Percentiles rank a stretch among this genome's conserved stretches.
These are phyloP conservation scores for Parascedosporium putredinis DNA, from an alignment of 2,329 filamentous ascomycete species.

Conservation along the genomic window DNA sequence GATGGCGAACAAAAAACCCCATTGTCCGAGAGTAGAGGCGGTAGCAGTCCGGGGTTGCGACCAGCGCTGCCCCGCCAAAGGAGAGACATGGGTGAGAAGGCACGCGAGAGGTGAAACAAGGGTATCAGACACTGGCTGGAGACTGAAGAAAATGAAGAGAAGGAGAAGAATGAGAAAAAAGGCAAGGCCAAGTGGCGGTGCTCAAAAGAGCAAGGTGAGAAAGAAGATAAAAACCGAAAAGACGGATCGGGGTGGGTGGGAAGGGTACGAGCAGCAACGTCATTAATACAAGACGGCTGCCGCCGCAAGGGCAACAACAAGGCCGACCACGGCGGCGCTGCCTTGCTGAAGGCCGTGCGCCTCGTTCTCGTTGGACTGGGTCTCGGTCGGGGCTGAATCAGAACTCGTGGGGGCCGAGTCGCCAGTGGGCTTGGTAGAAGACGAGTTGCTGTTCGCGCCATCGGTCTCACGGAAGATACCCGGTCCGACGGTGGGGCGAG, in stretches of 20 bases:
- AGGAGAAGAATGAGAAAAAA: not conserved
- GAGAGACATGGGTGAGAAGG: not conserved
- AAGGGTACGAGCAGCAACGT: not conserved
- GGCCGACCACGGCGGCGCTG: slow-evolving; percentile 39
- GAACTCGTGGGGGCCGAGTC: not conserved
- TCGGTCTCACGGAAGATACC: slow-evolving; percentile 42
- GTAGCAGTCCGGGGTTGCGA: not conserved
- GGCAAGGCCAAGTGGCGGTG: not conserved
- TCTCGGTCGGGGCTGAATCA: slow-evolving; percentile 8
- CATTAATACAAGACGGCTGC: slow-evolving; percentile 36
- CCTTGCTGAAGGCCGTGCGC: slow-evolving; percentile 33
- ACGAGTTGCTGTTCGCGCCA: slow-evolving; percentile 11
- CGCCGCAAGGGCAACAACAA: slow-evolving; percentile 45
- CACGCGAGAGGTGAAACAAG: slow-evolving; percentile 1
- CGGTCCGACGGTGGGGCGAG: slow-evolving; percentile 22
- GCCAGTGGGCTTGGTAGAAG: slow-evolving; percentile 1
- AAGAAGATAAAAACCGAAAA: not conserved
- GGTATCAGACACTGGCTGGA: slow-evolving; percentile 1
- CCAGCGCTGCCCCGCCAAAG: not conserved
- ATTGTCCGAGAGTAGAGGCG: not conserved
- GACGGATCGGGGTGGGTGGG: not conserved
- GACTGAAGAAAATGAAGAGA: not conserved
- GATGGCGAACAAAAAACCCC: not conserved
- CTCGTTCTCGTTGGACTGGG: slow-evolving; percentile 26
- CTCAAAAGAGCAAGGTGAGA: not conserved